Base-by-base conservation (phyloP, 306 rosid genomes). In the Coriaria nepalensis region DNA sequence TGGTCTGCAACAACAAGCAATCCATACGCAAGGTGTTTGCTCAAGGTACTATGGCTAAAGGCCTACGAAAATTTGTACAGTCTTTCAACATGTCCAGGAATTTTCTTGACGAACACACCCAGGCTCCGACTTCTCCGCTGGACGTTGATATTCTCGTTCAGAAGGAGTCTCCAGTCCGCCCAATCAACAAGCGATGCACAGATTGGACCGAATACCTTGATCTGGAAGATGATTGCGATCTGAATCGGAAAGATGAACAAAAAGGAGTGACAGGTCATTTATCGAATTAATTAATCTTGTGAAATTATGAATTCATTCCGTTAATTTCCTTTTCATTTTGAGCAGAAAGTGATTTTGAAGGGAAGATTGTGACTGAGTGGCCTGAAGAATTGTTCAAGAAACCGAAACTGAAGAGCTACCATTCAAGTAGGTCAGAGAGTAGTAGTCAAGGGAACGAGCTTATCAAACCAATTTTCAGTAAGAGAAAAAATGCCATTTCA, bases 181-280 rank as follows among this genome's bases (percentile, higher is more conserved):
- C 10, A 33, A 36, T 0, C 48, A 60, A 32, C 53, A 64, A 64
- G 13, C 69, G 56, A 37, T 69, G 73, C 37, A 64, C 37, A 37
- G 80, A 84, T 63, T 81, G 97, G 93, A 74, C 67, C 7, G 68
- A 65, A 13, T 90, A 78, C 59, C 94, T 90, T 6, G 82, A 78
- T 47, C 43, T 49, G 2, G 64, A 64, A 13, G 69, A 63, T 6
- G 40, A 39, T 60, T 43, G 7, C 35, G 35, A 13, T 35, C 32
- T 1, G 43, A 13, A 47, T 8, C 55, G 8, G 42, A 40, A 67
- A 47, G 60, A 38, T 39, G 44, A 49, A 15, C 40, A 40, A 37
- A 11, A 45, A 2, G 80, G 88, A n/a, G n/a, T n/a, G n/a, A n/a
- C n/a, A n/a, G n/a, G n/a, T n/a, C n/a, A n/a, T n/a, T n/a, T n/a